Evolutionary conservation across 352 stramenopile genomes (phyloP).

Genomic region (Phytophthora europaea): DNA sequence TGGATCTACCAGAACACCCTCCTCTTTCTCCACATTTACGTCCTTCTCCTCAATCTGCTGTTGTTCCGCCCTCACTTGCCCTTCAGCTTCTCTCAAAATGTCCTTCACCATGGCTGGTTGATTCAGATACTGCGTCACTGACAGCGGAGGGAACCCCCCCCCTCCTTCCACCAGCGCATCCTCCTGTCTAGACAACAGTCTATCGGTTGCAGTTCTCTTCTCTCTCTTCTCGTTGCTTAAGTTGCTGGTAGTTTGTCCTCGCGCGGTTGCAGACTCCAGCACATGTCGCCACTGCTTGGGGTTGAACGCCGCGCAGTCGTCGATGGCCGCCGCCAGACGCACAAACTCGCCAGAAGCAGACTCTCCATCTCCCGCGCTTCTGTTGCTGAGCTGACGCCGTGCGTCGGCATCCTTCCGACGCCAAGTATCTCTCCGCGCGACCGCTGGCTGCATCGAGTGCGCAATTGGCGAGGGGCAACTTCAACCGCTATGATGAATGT

Average conservation of each 20-base stretch:
- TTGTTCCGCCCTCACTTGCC: neutral
- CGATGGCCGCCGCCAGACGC: conserved; percentile 54
- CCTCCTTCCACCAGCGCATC: neutral
- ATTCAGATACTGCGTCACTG: conserved; percentile 53
- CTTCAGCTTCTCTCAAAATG: conserved; percentile 36
- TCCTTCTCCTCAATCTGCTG: neutral
- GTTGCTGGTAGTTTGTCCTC: neutral
- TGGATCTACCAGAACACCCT: neutral
- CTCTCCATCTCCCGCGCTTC: neutral
- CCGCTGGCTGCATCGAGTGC: conserved; percentile 11
- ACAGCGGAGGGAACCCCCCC: conserved; percentile 25
- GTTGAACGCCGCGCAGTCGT: conserved; percentile 64
- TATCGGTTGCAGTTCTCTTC: neutral
- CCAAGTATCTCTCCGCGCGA: neutral
- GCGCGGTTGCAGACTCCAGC: conserved; percentile 41
- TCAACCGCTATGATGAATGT: conserved; percentile 16
- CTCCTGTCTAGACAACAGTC: conserved; percentile 41
- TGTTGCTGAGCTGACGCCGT: neutral
- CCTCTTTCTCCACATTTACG: neutral
- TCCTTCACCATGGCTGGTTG: conserved; percentile 50
- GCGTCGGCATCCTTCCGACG: neutral
- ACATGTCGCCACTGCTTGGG: conserved; percentile 65
- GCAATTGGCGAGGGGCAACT: conserved; percentile 13
- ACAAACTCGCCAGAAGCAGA: conserved; percentile 45
- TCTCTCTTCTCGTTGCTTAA: neutral